These are phyloP conservation scores for Ajuga chamaepitys DNA, from an alignment of 257 asterid genomes.

Conservation along the genomic window DNA sequence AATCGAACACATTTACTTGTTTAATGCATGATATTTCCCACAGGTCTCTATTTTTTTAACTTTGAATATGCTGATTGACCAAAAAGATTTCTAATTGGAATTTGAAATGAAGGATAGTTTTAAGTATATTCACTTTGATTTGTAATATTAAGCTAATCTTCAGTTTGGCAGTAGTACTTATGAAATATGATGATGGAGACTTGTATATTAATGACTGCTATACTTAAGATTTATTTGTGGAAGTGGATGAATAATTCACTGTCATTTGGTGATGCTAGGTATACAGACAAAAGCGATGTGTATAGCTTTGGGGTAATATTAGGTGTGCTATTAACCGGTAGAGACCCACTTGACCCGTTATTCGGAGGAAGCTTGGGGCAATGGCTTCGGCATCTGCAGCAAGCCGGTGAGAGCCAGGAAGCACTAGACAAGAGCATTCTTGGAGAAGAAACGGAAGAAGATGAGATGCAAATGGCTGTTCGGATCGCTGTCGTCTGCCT, in stretches of 20 bases:
- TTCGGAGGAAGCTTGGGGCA: conserved; percentile 78
- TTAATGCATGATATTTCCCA: too few relatives aligned
- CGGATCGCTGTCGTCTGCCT: conserved; percentile 80
- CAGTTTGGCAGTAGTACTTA: too few relatives aligned
- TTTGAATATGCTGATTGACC: conserved; percentile 1
- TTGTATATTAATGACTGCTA: too few relatives aligned
- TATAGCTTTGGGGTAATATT: conserved; percentile 84
- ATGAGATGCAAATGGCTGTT: conserved; percentile 90
- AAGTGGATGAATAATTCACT: not conserved
- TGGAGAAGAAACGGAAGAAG: conserved; percentile 77
- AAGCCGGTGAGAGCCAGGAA: conserved; percentile 72
- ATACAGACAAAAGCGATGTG: conserved; percentile 86
- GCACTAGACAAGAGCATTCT: conserved; percentile 75
- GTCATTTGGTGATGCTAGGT: conserved; percentile 41
- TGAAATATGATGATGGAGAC: too few relatives aligned
- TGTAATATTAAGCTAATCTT: not conserved
- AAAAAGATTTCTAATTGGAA: too few relatives aligned
- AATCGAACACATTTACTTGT: too few relatives aligned
- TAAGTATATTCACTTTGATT: conserved; percentile 5
- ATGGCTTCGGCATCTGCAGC: conserved; percentile 80
- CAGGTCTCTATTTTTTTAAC: too few relatives aligned
- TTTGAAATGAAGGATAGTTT: too few relatives aligned
- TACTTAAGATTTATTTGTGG: too few relatives aligned
- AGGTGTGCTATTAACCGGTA: conserved; percentile 72
- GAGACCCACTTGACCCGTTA: conserved; percentile 64